Evolutionary conservation across 768 basidiomycete species (phyloP).

Genomic region (Trametes elegans): DNA sequence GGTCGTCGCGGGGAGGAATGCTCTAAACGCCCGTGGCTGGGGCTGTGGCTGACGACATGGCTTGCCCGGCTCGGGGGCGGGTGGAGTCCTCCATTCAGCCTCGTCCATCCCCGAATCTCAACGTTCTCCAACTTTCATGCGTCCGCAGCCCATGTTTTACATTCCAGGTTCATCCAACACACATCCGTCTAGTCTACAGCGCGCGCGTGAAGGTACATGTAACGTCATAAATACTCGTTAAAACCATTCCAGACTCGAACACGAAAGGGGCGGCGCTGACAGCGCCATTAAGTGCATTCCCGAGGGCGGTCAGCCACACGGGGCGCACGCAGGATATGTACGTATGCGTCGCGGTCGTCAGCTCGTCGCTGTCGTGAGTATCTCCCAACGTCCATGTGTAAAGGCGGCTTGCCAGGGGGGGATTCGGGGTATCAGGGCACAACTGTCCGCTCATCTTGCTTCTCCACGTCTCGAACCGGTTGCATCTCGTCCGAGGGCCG

Average conservation of each 20-base stretch:
- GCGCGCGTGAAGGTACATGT: background rate
- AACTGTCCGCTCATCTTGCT: background rate
- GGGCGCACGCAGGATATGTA: too few relatives aligned
- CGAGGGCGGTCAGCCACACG: too few relatives aligned
- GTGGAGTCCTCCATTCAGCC: too few relatives aligned
- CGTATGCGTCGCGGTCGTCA: too few relatives aligned
- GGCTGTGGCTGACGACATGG: constrained; percentile 8
- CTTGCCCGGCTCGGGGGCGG: too few relatives aligned
- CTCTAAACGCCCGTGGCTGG: background rate
- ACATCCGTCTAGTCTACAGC: background rate
- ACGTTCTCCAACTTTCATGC: too few relatives aligned
- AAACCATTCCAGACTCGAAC: background rate
- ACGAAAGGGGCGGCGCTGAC: background rate
- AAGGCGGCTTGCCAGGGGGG: background rate
- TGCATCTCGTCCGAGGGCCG: background rate
- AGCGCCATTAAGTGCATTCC: too few relatives aligned
- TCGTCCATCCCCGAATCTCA: too few relatives aligned
- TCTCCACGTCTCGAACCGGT: background rate
- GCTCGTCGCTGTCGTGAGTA: background rate
- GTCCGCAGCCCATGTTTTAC: too few relatives aligned
- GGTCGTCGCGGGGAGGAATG: background rate
- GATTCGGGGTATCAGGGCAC: too few relatives aligned
- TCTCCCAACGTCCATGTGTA: background rate
- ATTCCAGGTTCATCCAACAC: background rate
- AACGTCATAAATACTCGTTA: background rate